Conservation (phyloP, 805 yeast genomes). For the Ogataea zsoltii region DNA sequence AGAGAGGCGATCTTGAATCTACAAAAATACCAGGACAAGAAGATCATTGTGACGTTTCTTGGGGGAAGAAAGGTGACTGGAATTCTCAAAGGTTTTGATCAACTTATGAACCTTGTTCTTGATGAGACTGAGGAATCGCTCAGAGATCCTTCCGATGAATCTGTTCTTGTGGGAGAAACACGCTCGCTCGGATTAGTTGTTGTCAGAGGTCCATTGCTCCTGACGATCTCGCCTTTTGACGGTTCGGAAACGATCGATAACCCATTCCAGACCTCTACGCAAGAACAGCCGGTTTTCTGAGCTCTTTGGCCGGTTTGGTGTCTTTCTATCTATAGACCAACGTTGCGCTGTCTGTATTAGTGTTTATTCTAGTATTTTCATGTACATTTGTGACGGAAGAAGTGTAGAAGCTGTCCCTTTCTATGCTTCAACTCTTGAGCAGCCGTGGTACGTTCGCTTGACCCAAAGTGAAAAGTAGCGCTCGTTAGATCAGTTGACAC, state of each 20-base stretch:
- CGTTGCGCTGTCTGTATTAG: slow-evolving; percentile 1
- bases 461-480: too few species aligned
- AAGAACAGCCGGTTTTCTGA: slow-evolving; percentile 4
- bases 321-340: slow-evolving; percentile 9
- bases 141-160: slow-evolving; percentile 64
- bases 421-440: not conserved
- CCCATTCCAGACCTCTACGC: slow-evolving; percentile 47
- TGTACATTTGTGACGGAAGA: too few species aligned
- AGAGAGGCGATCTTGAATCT: slow-evolving; percentile 88
- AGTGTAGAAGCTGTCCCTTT: too few species aligned
- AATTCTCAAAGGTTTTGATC: slow-evolving; percentile 78
- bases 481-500: too few species aligned
- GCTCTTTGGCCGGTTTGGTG: not conserved
- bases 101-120: slow-evolving; percentile 74
- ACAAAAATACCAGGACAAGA: slow-evolving; percentile 69
- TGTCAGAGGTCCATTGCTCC: slow-evolving; percentile 79
- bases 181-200: slow-evolving; percentile 78
- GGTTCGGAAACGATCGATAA: slow-evolving; percentile 72
- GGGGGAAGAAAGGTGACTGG: slow-evolving; percentile 86
- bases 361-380: not conserved
- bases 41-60: slow-evolving; percentile 73
- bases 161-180: slow-evolving; percentile 51
- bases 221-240: slow-evolving; percentile 71
- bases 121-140: slow-evolving; percentile 69
- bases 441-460: too few species aligned